phyloP scores from a whole-genome alignment of 2,329 filamentous ascomycete genomes.

The Arthroderma sp. region DNA sequence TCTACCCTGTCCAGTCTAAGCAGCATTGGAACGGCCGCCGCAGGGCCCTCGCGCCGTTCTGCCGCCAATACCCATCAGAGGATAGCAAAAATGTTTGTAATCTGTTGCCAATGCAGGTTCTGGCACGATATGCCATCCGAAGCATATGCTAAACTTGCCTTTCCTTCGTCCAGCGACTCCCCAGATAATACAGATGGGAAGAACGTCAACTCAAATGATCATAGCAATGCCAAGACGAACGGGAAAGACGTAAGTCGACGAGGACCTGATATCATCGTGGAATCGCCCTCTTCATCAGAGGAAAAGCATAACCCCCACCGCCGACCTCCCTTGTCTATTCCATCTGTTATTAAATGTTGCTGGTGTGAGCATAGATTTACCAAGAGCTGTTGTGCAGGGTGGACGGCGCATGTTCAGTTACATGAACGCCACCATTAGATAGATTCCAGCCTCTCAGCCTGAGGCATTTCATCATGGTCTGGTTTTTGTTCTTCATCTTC shows the following conservation, averaged over 20 bases:
- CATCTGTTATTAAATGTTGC: conserved; percentile 39
- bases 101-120: conserved; percentile 31
- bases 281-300: background rate
- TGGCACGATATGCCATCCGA: conserved; percentile 32
- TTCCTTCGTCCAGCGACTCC: conserved; percentile 8
- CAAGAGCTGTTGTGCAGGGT: conserved; percentile 54
- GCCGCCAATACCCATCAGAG: conserved; percentile 3
- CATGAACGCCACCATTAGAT: conserved; percentile 41
- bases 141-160: conserved; percentile 24
- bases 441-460: background rate
- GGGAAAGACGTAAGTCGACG: no score
- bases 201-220: background rate
- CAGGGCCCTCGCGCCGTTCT: no score
- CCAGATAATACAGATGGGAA: background rate
- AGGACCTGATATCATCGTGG: no score
- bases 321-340: background rate
- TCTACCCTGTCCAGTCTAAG: conserved; percentile 1
- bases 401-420: conserved; percentile 53
- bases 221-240: background rate
- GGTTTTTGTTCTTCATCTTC: no score
- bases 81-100: conserved; percentile 29
- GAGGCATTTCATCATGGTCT: no score
- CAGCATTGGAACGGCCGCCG: background rate
- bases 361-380: conserved; percentile 63
- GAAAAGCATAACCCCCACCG: no score